Conservation (phyloP, 2,329 filamentous ascomycete genomes). For the Aaosphaeria arxii region DNA sequence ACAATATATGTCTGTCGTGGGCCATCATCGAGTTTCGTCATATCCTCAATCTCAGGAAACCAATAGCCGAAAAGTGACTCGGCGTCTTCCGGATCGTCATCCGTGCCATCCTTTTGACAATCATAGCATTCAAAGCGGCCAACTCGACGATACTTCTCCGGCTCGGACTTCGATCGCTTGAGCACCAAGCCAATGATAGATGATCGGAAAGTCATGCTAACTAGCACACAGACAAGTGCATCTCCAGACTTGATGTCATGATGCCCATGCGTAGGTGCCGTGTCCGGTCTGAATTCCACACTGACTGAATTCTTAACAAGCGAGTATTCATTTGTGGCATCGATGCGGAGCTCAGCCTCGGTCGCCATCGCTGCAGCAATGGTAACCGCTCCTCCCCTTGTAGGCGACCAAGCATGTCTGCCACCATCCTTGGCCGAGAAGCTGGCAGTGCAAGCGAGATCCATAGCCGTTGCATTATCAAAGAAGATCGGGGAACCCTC, state of each 20-base stretch:
- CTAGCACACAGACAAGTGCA: conserved; percentile 28
- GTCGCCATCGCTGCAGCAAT: conserved; percentile 33
- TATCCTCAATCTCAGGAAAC: conserved; percentile 36
- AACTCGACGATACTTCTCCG: conserved; percentile 26
- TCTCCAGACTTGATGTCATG: conserved; percentile 25
- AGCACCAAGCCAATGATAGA: conserved; percentile 33
- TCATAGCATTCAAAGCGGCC: conserved; percentile 37
- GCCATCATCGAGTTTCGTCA: conserved; percentile 31
- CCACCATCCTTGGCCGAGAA: conserved; percentile 17
- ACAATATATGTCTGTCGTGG: conserved; percentile 25
- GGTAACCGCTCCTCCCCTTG: conserved; percentile 24
- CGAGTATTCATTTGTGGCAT: conserved; percentile 14
- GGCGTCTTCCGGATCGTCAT: conserved; percentile 32
- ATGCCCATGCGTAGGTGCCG: conserved; percentile 22
- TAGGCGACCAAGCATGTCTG: conserved; percentile 25
- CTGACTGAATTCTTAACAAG: conserved; percentile 25
- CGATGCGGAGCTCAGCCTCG: conserved; percentile 23
- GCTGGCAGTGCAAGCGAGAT: conserved; percentile 28
- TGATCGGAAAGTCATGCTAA: conserved; percentile 36
- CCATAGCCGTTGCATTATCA: conserved; percentile 35
- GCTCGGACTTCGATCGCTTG: conserved; percentile 16
- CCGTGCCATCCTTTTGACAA: conserved; percentile 20
- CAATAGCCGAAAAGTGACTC: conserved; percentile 33
- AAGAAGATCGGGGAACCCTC: conserved; percentile 35
- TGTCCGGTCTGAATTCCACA: conserved; percentile 32